These are phyloP conservation scores for Lantana camara DNA, from an alignment of 257 asterid genomes.

Conservation along the genomic window DNA sequence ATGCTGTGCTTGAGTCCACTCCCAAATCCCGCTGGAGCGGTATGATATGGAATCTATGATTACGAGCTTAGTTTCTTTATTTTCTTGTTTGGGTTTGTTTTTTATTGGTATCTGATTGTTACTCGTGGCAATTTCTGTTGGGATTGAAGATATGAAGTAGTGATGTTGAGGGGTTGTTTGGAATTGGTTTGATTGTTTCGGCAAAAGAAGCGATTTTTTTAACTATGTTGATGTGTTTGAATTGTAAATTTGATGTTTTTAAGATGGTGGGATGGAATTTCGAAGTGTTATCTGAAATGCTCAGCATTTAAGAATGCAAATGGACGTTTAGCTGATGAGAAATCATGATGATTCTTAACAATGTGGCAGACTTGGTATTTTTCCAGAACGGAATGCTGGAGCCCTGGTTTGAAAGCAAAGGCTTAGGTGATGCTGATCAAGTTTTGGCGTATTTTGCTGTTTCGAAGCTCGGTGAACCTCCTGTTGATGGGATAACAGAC, in stretches of 20 bases:
- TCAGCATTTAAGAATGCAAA: background rate
- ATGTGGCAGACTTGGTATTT: conserved; percentile 96
- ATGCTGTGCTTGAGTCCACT: conserved; percentile 84
- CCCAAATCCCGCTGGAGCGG: conserved; percentile 93
- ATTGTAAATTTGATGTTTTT: background rate
- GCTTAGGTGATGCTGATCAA: conserved; percentile 83
- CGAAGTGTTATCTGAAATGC: background rate
- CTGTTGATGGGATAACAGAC: conserved; percentile 89
- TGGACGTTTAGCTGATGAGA: conserved; percentile 3
- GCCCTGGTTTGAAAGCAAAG: conserved; percentile 91
- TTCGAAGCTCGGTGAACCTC: conserved; percentile 91
- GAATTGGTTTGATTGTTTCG: background rate
- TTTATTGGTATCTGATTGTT: conserved; percentile 11
- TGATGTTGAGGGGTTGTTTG: conserved; percentile 7
- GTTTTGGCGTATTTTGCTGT: conserved; percentile 96
- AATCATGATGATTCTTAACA: conserved; percentile 52
- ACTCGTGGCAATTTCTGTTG: background rate
- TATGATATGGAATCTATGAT: conserved; percentile 30
- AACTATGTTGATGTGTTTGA: no score
- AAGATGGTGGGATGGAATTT: background rate
- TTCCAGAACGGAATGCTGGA: conserved; percentile 99
- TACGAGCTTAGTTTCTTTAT: background rate
- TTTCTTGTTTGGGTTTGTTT: background rate
- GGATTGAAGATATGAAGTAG: background rate
- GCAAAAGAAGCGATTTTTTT: background rate